Base-by-base conservation (phyloP, 1,284 basidiomycete genomes). In the Ustilago loliicola region DNA sequence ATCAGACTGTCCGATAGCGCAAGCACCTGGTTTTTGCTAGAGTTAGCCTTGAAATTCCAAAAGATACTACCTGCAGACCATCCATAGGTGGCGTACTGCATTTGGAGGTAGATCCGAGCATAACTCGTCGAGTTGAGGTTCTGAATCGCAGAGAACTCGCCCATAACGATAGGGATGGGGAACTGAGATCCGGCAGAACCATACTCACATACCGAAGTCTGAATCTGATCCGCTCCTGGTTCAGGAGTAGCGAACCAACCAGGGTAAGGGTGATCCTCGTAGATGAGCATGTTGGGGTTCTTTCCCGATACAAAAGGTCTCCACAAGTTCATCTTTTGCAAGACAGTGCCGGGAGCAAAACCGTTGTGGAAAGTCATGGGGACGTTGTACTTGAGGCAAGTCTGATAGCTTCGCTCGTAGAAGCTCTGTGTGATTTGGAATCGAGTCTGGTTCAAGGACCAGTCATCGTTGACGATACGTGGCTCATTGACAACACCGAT, bases 401-500 rank as follows among this genome's bases (percentile, higher is more conserved):
- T 32, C 27, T 66, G 30, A 66, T 83, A 79, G 42, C 64, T 73
- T 25, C 69, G 67, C 54, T 77, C 70, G 75, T 85, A 84, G 55
- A 70, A 85, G 54, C 1, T n/a, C 30, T 45, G 60, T 10, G 76
- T 56, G 45, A 68, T 71, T 27, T 62, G 38, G 61, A 77, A 61
- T 8, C 79, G 72, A 10, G 52, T 63, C 21, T 61, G 30, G 64
- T 74, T 65, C 61, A 73, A 34, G n/a, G 32, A 13, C 66, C 70
- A 70, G 54, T 78, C 42, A 52, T 77, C 67, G 42, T 62, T 73
- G 65, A 72, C 53, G 57, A 66, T 29, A 42, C 73, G 79, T 2
- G 84, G 84, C 69, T 85, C 84, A 57, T 85, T 85, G 71, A 84
- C 83, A 13, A 79, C 66, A 51, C 79, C 79, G 36, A 85, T 66